Conservation (phyloP, 768 basidiomycete genomes). For the Suillus decipiens region DNA sequence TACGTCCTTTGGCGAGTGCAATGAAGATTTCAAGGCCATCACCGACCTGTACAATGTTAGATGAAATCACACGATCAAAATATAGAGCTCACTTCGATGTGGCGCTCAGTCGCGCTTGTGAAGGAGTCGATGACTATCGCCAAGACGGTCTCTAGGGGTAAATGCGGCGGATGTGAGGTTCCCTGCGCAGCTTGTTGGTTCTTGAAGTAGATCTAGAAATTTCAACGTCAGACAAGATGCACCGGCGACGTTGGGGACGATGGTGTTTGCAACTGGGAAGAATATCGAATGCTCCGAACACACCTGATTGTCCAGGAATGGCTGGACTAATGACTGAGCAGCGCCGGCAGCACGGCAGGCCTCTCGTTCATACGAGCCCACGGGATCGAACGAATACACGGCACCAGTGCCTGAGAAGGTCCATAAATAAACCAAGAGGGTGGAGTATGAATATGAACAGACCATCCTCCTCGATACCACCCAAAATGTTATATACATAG, state of each 20-base stretch:
- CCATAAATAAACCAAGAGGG: slow-evolving; percentile 11
- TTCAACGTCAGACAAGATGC: slow-evolving; percentile 24
- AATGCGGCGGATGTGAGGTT: slow-evolving; percentile 72
- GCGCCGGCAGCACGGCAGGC: slow-evolving; percentile 95
- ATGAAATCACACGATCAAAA: slow-evolving; percentile 11
- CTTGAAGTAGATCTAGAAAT: slow-evolving; percentile 90
- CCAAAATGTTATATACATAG: slow-evolving; percentile 96
- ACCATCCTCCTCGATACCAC: slow-evolving; percentile 97
- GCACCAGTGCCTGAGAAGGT: slow-evolving; percentile 76
- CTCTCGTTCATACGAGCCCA: slow-evolving; percentile 97
- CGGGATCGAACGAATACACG: slow-evolving; percentile 99
- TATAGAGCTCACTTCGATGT: slow-evolving; percentile 77
- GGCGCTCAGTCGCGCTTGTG: slow-evolving; percentile 95
- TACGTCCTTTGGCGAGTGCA: slow-evolving; percentile 70
- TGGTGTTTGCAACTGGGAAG: slow-evolving; percentile 38
- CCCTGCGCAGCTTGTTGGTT: slow-evolving; percentile 83
- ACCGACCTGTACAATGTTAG: slow-evolving; percentile 63
- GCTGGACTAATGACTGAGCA: slow-evolving; percentile 92
- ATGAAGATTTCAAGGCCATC: slow-evolving; percentile 94
- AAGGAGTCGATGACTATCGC: slow-evolving; percentile 94
- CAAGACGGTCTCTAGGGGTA: slow-evolving; percentile 80
- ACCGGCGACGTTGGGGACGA: slow-evolving; percentile 38
- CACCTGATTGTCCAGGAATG: slow-evolving; percentile 98
- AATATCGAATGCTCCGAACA: slow-evolving; percentile 31
- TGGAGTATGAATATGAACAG: slow-evolving; percentile 30